Base-by-base conservation (phyloP, 495 filamentous ascomycete species). In the Aspergillus sclerotioniger region DNA sequence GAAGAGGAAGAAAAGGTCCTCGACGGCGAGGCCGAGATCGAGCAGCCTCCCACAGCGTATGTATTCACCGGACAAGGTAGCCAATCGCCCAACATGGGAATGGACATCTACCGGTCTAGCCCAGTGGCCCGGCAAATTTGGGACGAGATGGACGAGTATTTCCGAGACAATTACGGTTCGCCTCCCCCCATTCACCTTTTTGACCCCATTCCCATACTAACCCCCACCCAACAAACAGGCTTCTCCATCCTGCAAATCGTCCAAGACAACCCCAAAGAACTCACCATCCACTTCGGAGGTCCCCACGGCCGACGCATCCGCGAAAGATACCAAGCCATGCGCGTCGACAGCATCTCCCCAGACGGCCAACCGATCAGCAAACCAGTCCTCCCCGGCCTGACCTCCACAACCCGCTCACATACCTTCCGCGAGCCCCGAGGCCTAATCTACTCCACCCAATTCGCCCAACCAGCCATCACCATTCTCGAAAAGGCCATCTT, bases 401-500 rank as follows among this genome's bases (percentile, higher is more conserved):
- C 50, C 2, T 2, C 12, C 2, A 10, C 13, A n/a, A 37, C 50
- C 0, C 8, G 50, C 16, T 52, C 50, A 0, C 37, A 52, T 52
- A 52, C 50, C 16, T 52, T 52, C n/a, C 10, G 7, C 50, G 33
- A 52, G 16, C 29, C 29, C 2, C 6, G 31, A 21, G 50, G 50
- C 17, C 31, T 52, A 3, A 17, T 52, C 9, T 37, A 37, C 31
- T 52, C 50, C 9, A 52, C 50, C 0, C 50, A 52, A 37, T 52
- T 52, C 19, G 50, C 50, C 3, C 50, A 52, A 15, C 50, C 50
- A 10, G 50, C 50, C 28, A 37, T 52, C n/a, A 35, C 50, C 29
- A 35, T 52, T 35, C 33, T 52, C 31, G 50, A 52, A 35, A 52
- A 37, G 31, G 50, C 50, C 13, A 35, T 37, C n/a, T 52, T 37